Evolutionary conservation across 208 protist species (phyloP).

Genomic region (Leishmania turanica): DNA sequence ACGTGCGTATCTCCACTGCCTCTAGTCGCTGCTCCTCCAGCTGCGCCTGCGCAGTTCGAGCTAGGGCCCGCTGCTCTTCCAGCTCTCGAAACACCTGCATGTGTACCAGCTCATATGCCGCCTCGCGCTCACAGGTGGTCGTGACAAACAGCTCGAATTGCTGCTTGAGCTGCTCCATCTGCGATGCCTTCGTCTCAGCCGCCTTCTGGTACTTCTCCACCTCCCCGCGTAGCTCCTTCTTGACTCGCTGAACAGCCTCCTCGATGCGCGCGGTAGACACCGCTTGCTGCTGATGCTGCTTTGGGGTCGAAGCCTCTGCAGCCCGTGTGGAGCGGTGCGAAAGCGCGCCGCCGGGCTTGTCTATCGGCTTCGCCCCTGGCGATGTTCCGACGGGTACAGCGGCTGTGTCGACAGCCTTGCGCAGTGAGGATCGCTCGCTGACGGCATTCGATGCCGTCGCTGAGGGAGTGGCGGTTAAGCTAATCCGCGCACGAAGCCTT

Average conservation of each 20-base stretch:
- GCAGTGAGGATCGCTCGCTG: conserved; percentile 9
- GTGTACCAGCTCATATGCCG: conserved; percentile 66
- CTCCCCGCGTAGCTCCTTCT: conserved; percentile 29
- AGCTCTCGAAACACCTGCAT: conserved; percentile 44
- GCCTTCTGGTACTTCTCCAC: conserved; percentile 17
- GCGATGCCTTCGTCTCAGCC: conserved; percentile 29
- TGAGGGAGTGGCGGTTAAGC: conserved; percentile 7
- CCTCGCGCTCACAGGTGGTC: conserved; percentile 68
- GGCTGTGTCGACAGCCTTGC: not conserved
- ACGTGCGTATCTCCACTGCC: conserved; percentile 6
- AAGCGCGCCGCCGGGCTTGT: not conserved
- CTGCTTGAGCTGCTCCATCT: conserved; percentile 38
- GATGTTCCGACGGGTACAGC: not conserved
- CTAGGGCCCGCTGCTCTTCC: conserved; percentile 37
- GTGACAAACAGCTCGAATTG: conserved; percentile 75
- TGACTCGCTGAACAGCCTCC: conserved; percentile 29
- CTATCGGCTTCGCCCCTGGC: not conserved
- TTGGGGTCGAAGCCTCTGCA: not conserved
- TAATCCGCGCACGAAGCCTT: conserved; percentile 40
- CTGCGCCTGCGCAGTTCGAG: conserved; percentile 43
- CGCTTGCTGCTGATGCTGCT: not conserved
- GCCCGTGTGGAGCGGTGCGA: not conserved
- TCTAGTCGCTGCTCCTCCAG: conserved; percentile 35
- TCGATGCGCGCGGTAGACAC: conserved; percentile 21
- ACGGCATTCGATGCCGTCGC: conserved; percentile 1